These are phyloP conservation scores for Lumnitzera littorea DNA, from an alignment of 345 rosid genomes.

Conservation along the genomic window DNA sequence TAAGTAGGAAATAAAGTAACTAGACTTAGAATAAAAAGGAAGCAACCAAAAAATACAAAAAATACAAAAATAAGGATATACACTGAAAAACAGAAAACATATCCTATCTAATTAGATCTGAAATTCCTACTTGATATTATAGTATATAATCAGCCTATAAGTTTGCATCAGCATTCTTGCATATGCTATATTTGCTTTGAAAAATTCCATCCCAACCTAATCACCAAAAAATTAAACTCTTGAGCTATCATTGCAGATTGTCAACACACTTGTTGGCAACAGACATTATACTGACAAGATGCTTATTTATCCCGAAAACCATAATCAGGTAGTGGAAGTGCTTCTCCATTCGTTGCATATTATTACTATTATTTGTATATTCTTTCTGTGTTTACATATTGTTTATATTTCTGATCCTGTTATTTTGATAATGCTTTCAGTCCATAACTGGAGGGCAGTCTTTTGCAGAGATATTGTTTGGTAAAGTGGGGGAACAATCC, in stretches of 20 bases:
- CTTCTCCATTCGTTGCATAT: constrained; percentile 9
- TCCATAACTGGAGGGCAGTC: constrained; percentile 92
- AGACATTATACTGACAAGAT: constrained; percentile 67
- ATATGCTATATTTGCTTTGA: too few relatives aligned
- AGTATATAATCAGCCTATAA: too few relatives aligned
- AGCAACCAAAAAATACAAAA: too few relatives aligned
- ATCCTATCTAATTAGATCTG: too few relatives aligned
- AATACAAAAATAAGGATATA: too few relatives aligned
- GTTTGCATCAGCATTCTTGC: too few relatives aligned
- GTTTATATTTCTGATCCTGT: neutral
- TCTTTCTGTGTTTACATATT: constrained; percentile 9
- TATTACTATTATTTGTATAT: constrained; percentile 1
- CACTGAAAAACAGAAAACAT: too few relatives aligned
- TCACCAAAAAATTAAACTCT: neutral
- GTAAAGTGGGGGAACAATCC: constrained; percentile 42
- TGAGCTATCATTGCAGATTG: constrained; percentile 45
- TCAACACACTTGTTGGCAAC: constrained; percentile 60
- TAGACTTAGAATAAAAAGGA: too few relatives aligned
- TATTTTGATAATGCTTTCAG: constrained; percentile 27
- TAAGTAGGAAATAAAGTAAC: too few relatives aligned
- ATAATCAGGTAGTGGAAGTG: constrained; percentile 58
- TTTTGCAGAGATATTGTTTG: constrained; percentile 79
- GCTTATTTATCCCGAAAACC: constrained; percentile 78
- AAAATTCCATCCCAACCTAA: too few relatives aligned
- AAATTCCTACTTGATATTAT: too few relatives aligned